phyloP scores from a whole-genome alignment of 176 grass and related monocot species.

The Poa pratensis region DNA sequence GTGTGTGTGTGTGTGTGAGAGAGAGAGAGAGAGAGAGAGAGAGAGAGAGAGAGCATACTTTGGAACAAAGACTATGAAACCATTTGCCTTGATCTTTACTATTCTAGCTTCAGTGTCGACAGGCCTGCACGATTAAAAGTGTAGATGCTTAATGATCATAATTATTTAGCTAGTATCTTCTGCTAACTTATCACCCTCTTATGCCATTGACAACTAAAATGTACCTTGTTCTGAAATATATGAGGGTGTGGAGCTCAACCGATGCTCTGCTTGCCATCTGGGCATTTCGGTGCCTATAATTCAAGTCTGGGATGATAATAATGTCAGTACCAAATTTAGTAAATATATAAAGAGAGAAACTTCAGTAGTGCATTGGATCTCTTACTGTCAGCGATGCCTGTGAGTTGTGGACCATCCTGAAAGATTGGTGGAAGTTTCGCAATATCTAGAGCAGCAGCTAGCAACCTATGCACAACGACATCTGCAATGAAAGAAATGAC shows the following conservation, averaged over 20 bases:
- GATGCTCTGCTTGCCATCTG: slow-evolving; percentile 98
- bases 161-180: slow-evolving; percentile 17
- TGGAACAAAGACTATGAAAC: slow-evolving; percentile 97
- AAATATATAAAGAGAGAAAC: slow-evolving; percentile 5
- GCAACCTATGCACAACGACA: slow-evolving; percentile 95
- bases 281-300: slow-evolving; percentile 93
- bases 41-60: slow-evolving; percentile 61
- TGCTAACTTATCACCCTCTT: slow-evolving; percentile 20
- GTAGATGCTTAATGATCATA: slow-evolving; percentile 6
- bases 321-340: slow-evolving; percentile 44
- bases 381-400: slow-evolving; percentile 92
- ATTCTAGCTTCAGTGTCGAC: slow-evolving; percentile 92
- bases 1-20: too few relatives aligned
- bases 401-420: slow-evolving; percentile 86
- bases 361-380: slow-evolving; percentile 30
- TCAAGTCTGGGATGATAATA: slow-evolving; percentile 67
- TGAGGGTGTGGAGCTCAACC: slow-evolving; percentile 91
- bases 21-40: not conserved
- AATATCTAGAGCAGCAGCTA: slow-evolving; percentile 92
- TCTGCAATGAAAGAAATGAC: slow-evolving; percentile 60
- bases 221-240: slow-evolving; percentile 98
- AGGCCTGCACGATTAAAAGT: slow-evolving; percentile 59
- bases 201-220: slow-evolving; percentile 11
- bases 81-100: slow-evolving; percentile 97
- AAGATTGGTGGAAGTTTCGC: slow-evolving; percentile 95